phyloP scores from a whole-genome alignment of 805 yeast species.

The Nakazawaea sp. region DNA sequence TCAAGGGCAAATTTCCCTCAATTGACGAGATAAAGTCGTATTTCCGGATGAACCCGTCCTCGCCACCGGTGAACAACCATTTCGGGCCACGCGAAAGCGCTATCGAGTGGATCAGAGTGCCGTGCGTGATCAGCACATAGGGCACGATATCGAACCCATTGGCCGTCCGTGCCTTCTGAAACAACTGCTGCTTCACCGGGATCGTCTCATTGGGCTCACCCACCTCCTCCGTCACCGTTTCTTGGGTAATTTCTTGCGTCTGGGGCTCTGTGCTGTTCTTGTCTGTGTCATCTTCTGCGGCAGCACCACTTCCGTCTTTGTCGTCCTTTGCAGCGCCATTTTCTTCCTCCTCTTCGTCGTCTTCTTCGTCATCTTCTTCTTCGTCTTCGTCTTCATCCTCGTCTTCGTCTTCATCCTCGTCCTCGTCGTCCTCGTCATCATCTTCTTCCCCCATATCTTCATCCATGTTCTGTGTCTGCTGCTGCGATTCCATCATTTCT shows the following conservation, averaged over 20 bases:
- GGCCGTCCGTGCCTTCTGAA: slow-evolving; percentile 41
- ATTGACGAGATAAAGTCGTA: slow-evolving; percentile 82
- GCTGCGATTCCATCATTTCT: slow-evolving; percentile 10
- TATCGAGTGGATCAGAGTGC: slow-evolving; percentile 69
- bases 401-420: slow-evolving; percentile 20
- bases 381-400: slow-evolving; percentile 16
- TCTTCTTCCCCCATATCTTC: slow-evolving; percentile 16
- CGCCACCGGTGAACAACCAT: slow-evolving; percentile 92
- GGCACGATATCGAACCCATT: slow-evolving; percentile 69
- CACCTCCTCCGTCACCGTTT: background rate
- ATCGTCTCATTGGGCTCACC: background rate
- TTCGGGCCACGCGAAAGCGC: slow-evolving; percentile 74
- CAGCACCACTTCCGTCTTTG: slow-evolving; percentile 19
- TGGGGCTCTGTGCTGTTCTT: background rate
- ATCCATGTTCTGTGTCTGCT: slow-evolving; percentile 19
- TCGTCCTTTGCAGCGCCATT: slow-evolving; percentile 23
- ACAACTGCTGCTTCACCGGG: slow-evolving; percentile 17
- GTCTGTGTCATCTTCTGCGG: slow-evolving; percentile 18
- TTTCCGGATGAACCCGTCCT: slow-evolving; percentile 88
- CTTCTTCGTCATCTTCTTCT: slow-evolving; percentile 15
- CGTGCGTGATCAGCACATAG: slow-evolving; percentile 80
- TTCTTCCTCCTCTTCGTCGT: slow-evolving; percentile 20
- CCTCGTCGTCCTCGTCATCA: slow-evolving; percentile 17
- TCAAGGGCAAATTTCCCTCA: slow-evolving; percentile 79
- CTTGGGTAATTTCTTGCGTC: background rate